phyloP scores from a whole-genome alignment of 148 eudicot genomes.

The Agrostemma githago region DNA sequence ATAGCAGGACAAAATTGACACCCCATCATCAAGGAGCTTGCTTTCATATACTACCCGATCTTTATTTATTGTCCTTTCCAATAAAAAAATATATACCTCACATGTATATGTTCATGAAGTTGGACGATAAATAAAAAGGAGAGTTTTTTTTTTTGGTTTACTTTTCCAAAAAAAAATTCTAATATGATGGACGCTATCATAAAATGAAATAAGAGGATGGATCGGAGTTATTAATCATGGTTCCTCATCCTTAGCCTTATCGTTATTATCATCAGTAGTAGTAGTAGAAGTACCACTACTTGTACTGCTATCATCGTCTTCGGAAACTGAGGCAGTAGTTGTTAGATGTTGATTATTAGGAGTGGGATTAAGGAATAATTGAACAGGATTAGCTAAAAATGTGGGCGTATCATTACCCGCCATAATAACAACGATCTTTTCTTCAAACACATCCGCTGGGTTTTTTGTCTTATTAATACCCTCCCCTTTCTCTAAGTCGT shows the following conservation, averaged over 20 bases:
- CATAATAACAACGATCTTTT: constrained; percentile 71
- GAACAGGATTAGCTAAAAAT: constrained; percentile 61
- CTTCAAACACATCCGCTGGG: constrained; percentile 38
- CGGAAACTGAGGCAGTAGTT: background rate
- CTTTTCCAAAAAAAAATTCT: too few species aligned
- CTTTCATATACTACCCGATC: background rate
- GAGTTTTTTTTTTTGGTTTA: background rate
- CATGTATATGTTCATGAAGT: too few species aligned
- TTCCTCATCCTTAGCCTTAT: constrained; percentile 20
- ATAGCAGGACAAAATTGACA: constrained; percentile 13
- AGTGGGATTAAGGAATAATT: constrained; percentile 30
- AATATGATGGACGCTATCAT: too few species aligned
- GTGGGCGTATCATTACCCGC: constrained; percentile 70
- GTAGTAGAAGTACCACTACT: background rate
- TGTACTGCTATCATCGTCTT: background rate
- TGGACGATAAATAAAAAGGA: too few species aligned
- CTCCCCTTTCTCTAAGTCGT: constrained; percentile 36
- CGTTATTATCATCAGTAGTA: constrained; percentile 2
- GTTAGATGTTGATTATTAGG: background rate
- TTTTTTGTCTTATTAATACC: constrained; percentile 19
- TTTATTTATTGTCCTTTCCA: too few species aligned
- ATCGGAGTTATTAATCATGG: background rate
- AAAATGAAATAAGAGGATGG: background rate
- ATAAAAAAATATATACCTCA: too few species aligned
- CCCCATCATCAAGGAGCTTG: constrained; percentile 2